Evolutionary conservation across 192 early-diverging fungal genomes (phyloP).

Genomic region (Cladochytrium replicatum): DNA sequence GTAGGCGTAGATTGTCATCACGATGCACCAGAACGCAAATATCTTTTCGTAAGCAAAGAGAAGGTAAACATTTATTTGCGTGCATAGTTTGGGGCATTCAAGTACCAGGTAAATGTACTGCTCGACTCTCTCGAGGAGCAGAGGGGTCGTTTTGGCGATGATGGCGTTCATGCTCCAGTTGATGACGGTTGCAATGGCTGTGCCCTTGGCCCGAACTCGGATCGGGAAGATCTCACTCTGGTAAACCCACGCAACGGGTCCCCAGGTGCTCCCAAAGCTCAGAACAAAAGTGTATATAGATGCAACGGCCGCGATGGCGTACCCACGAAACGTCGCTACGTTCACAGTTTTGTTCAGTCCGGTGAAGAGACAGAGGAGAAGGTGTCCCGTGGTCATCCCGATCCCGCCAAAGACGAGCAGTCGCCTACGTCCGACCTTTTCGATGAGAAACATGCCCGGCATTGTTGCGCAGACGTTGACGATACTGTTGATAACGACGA

Average conservation of each 20-base stretch:
- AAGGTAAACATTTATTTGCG: no score
- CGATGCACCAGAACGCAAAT: background rate
- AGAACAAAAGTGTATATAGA: slow-evolving; percentile 61
- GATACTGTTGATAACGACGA: slow-evolving; percentile 75
- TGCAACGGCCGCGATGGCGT: slow-evolving; percentile 25
- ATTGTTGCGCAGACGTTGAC: slow-evolving; percentile 79
- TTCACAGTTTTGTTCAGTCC: slow-evolving; percentile 18
- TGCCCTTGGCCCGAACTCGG: slow-evolving; percentile 53
- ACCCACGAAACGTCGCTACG: slow-evolving; percentile 14
- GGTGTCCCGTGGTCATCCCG: slow-evolving; percentile 54
- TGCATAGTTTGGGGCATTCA: no score
- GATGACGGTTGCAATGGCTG: slow-evolving; percentile 50
- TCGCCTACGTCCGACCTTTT: slow-evolving; percentile 72
- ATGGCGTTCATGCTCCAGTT: slow-evolving; percentile 60
- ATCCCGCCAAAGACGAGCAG: slow-evolving; percentile 66
- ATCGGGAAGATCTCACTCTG: slow-evolving; percentile 69
- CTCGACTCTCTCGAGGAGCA: slow-evolving; percentile 40
- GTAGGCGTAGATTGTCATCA: background rate
- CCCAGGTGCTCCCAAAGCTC: slow-evolving; percentile 62
- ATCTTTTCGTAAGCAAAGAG: no score
- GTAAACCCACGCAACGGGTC: slow-evolving; percentile 66
- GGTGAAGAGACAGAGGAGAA: slow-evolving; percentile 51
- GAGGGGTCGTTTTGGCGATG: slow-evolving; percentile 45
- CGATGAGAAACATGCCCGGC: slow-evolving; percentile 79
- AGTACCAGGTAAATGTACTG: slow-evolving; percentile 41